Base-by-base conservation (phyloP, 768 basidiomycete species). In the Mycena vitilis region DNA sequence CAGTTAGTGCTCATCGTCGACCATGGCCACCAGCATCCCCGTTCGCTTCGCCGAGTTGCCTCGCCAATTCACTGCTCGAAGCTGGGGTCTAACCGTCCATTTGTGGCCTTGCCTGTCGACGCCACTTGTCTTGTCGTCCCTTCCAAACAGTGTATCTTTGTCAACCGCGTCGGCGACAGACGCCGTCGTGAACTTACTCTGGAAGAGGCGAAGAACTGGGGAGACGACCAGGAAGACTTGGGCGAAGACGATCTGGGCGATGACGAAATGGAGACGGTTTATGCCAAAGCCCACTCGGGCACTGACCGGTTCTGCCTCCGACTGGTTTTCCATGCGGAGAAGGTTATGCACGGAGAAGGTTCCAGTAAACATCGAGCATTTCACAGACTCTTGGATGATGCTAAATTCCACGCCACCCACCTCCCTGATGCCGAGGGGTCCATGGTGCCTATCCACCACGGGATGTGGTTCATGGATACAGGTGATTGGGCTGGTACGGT, bases 401-500 rank as follows among this genome's bases (percentile, higher is more conserved):
- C 65, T 1, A 25, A 60, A 66, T 66, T 65, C 42, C 63, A 65
- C 63, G 47, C 63, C 20, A 36, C 15, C 34, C 37, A 56, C 18
- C 63, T 65, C 37, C 20, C 25, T 15, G 42, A 44, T 13, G 22
- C 37, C n/a, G 54, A 45, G 15, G 63, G 55, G n/a, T 18, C 22
- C 6, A 37, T 47, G 30, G 58, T 60, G 11, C 65, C 65, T 10
- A 37, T 42, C 9, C 65, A 66, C 38, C 54, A 66, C 34, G 65
- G 65, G 22, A 51, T 66, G 49, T 66, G 65, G 57, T 10, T 55
- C 20, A 60, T 60, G 58, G 44, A 66, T 23, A 60, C 59, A 4
- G 58, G 58, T 13, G 65, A 60, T 15, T 62, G 60, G 66, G 66
- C 60, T 7, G 66, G 66, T 12, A 54, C 37, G 37, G 52, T 62